Percentiles rank a stretch among this genome's conserved stretches.
Evolutionary conservation across 352 stramenopile species (phyloP).

Genomic region (Lagenidium sp.): DNA sequence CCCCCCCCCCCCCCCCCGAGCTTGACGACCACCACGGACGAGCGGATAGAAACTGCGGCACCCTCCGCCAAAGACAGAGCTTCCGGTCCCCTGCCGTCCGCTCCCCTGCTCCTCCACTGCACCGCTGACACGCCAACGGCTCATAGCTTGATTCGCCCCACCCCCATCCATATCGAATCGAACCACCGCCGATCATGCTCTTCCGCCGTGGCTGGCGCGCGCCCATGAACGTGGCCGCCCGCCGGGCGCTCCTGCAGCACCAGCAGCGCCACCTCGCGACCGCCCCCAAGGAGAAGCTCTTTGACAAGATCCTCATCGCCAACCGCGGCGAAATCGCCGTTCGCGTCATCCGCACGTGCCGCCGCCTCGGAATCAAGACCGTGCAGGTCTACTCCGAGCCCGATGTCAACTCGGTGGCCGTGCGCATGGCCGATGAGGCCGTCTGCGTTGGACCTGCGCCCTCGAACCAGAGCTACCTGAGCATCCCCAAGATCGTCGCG

Average conservation of each 20-base stretch:
- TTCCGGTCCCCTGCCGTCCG: neutral
- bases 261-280: neutral
- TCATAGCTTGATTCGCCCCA: no score
- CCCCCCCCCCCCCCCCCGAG: neutral
- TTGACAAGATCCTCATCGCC: conserved; percentile 89
- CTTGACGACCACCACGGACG: neutral
- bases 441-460: conserved; percentile 59
- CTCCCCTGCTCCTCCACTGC: neutral
- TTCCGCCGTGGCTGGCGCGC: neutral
- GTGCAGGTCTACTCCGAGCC: conserved; percentile 88
- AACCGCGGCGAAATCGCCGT: conserved; percentile 90
- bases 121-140: neutral
- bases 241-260: neutral
- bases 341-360: conserved; percentile 77
- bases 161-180: no score
- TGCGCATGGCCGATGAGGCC: conserved; percentile 64
- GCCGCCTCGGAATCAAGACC: conserved; percentile 85
- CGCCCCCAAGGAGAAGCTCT: conserved; percentile 10
- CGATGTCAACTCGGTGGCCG: conserved; percentile 70
- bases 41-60: no score
- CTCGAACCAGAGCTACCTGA: conserved; percentile 70
- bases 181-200: neutral
- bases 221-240: neutral
- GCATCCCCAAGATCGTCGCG: conserved; percentile 68
- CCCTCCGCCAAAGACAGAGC: no score